These are phyloP conservation scores for Metschnikowia proteae DNA, from an alignment of 805 yeast genomes.

Conservation along the genomic window DNA sequence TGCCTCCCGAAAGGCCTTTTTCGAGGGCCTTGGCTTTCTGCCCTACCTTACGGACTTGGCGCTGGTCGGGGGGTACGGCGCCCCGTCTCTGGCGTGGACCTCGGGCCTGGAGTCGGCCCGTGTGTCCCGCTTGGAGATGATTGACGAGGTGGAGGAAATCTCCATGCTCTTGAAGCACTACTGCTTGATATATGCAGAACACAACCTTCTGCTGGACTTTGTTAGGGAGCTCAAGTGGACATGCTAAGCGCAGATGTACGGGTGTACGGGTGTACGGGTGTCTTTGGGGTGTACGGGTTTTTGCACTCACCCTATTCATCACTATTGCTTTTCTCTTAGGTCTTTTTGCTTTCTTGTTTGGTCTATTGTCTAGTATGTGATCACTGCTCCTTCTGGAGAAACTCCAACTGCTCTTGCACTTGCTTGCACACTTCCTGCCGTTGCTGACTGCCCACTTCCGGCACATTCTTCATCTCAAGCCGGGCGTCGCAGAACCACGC, in stretches of 20 bases:
- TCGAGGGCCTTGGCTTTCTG: conserved; percentile 24
- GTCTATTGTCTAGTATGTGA: too few species aligned
- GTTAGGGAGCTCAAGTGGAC: conserved; percentile 1
- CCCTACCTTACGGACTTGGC: conserved; percentile 47
- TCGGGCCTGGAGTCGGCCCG: conserved; percentile 35
- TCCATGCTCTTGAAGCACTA: conserved; percentile 60
- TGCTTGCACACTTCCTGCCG: conserved; percentile 24
- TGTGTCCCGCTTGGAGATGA: conserved; percentile 53
- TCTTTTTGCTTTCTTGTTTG: background rate
- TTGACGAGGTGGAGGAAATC: conserved; percentile 76
- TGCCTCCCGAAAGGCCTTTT: conserved; percentile 23
- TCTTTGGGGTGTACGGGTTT: background rate
- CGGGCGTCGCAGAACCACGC: conserved; percentile 29
- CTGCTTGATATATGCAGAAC: conserved; percentile 31
- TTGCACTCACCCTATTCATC: too few species aligned
- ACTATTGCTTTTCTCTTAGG: too few species aligned
- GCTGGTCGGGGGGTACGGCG: conserved; percentile 35
- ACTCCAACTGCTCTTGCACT: conserved; percentile 23
- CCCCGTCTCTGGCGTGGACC: conserved; percentile 39
- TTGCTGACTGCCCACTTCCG: conserved; percentile 19
- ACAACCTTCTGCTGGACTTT: conserved; percentile 8
- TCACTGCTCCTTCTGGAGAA: background rate
- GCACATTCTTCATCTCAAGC: conserved; percentile 21
- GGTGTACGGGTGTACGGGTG: too few species aligned
- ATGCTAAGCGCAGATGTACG: too few species aligned